These are phyloP conservation scores for Wakefieldia striispora DNA, from an alignment of 768 basidiomycete species.

Conservation along the genomic window DNA sequence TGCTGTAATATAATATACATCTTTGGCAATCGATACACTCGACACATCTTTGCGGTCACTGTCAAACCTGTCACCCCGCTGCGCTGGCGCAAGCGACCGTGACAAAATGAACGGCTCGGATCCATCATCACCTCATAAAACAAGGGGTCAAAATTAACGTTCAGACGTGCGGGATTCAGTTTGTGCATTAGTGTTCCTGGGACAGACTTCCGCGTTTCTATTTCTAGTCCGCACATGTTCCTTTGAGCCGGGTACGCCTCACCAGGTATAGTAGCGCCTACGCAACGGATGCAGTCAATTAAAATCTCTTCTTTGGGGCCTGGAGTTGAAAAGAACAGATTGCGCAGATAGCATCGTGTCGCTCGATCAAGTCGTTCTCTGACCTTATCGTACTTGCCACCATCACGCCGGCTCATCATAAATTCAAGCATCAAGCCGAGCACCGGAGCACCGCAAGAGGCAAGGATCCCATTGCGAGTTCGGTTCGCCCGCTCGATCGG, in stretches of 20 bases:
- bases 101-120: slow-evolving; percentile 10
- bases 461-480: too few relatives aligned
- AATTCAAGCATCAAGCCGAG: too few relatives aligned
- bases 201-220: not conserved
- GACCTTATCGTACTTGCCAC: too few relatives aligned
- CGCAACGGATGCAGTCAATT: slow-evolving; percentile 3
- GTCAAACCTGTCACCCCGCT: slow-evolving; percentile 1
- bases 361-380: too few relatives aligned
- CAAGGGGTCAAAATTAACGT: slow-evolving; percentile 7
- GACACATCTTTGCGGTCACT: not conserved
- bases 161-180: slow-evolving; percentile 8
- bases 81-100: not conserved
- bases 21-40: slow-evolving; percentile 17
- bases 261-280: slow-evolving; percentile 14
- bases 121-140: slow-evolving; percentile 3
- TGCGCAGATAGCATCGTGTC: too few relatives aligned
- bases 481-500: too few relatives aligned
- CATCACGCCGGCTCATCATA: too few relatives aligned
- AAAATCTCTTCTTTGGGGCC: not conserved
- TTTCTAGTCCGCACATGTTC: slow-evolving; percentile 11
- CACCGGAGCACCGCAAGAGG: too few relatives aligned
- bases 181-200: not conserved
- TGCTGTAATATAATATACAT: slow-evolving; percentile 22
- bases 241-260: not conserved
- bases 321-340: not conserved